Conservation (phyloP, 805 yeast genomes). For the Suhomyces sp. region DNA sequence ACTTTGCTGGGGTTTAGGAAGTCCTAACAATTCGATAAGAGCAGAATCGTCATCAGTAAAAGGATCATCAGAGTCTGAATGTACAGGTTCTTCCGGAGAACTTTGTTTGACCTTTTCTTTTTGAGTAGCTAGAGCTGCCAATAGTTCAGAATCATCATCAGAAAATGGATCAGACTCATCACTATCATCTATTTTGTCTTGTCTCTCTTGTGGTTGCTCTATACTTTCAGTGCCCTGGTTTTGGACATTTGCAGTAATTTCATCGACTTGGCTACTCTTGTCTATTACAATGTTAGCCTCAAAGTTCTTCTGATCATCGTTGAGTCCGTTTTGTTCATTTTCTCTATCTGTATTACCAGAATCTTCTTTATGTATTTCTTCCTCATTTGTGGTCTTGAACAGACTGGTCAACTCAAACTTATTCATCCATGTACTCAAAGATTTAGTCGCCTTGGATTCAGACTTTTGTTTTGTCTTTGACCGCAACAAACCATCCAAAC, state of each 20-base stretch:
- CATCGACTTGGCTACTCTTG: not conserved
- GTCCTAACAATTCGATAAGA: not conserved
- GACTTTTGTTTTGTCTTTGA: slow-evolving; percentile 1
- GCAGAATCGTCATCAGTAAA: slow-evolving; percentile 11
- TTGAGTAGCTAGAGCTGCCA: slow-evolving; percentile 10
- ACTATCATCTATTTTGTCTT: not conserved
- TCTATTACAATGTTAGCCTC: not conserved
- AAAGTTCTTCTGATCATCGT: not conserved
- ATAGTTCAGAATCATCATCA: slow-evolving; percentile 26
- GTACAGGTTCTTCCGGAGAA: not conserved
- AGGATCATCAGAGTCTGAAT: slow-evolving; percentile 9
- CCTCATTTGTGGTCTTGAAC: not conserved
- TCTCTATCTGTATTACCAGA: not conserved
- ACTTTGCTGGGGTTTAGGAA: not conserved
- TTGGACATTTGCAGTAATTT: not conserved
- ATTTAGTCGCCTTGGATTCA: not conserved
- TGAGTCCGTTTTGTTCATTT: not conserved
- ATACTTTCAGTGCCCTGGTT: not conserved
- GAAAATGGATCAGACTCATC: slow-evolving; percentile 22
- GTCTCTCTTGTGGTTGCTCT: not conserved
- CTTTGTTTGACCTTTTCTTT: not conserved
- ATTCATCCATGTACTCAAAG: slow-evolving; percentile 27
- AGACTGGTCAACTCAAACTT: slow-evolving; percentile 21
- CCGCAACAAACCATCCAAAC: slow-evolving; percentile 16
- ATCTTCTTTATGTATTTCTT: not conserved